These are phyloP conservation scores for Strobilomyces echinocephalus DNA, from an alignment of 768 basidiomycete species.

Conservation along the genomic window DNA sequence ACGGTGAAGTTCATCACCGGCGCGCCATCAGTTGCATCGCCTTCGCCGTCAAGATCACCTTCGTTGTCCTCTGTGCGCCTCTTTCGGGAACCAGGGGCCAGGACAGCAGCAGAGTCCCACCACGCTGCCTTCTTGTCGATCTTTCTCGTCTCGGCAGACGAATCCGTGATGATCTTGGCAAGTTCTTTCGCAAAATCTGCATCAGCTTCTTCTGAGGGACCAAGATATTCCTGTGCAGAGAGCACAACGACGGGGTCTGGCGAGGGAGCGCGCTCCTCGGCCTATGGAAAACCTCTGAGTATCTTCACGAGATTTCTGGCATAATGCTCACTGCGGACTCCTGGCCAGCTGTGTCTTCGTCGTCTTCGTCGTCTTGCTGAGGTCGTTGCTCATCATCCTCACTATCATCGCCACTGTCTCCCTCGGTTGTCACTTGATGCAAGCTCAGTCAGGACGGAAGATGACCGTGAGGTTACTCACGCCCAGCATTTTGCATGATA, in stretches of 20 bases:
- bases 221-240: slow-evolving; percentile 66
- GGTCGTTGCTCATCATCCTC: slow-evolving; percentile 41
- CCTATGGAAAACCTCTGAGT: slow-evolving; percentile 21
- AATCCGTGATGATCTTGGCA: slow-evolving; percentile 90
- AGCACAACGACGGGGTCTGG: slow-evolving; percentile 79
- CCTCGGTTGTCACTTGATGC: slow-evolving; percentile 31
- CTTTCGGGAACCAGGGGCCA: slow-evolving; percentile 61
- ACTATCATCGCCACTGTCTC: slow-evolving; percentile 48
- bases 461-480: slow-evolving; percentile 33
- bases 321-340: slow-evolving; percentile 50
- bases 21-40: slow-evolving; percentile 27
- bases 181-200: slow-evolving; percentile 94
- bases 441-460: slow-evolving; percentile 13
- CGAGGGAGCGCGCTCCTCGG: slow-evolving; percentile 68
- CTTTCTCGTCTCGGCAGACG: slow-evolving; percentile 74
- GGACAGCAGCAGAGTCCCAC: slow-evolving; percentile 87
- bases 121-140: slow-evolving; percentile 87
- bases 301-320: background rate
- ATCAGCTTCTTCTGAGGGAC: slow-evolving; percentile 84
- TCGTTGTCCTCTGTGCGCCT: slow-evolving; percentile 59
- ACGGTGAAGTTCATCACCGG: slow-evolving; percentile 87
- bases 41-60: slow-evolving; percentile 41
- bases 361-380: slow-evolving; percentile 58
- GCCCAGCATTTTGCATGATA: slow-evolving; percentile 54
- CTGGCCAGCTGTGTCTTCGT: slow-evolving; percentile 45